Evolutionary conservation across 1,284 basidiomycete genomes (phyloP), one percentile per base, ranked within the genome.

Genomic region (Puccinia brachypodii): DNA sequence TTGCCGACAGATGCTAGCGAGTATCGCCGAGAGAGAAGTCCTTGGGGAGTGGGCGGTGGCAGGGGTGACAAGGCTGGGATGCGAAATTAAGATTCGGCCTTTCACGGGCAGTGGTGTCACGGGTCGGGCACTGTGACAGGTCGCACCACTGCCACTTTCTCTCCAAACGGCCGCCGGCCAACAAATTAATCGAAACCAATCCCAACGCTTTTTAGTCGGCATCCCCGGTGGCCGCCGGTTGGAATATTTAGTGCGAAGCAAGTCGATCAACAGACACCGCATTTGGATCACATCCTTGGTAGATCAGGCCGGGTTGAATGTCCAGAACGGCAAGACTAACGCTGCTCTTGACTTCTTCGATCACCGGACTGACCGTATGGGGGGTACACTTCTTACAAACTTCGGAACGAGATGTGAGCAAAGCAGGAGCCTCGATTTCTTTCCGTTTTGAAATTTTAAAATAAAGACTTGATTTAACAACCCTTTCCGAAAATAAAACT

Each of bases 361-460:
- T 81, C 58, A 75, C 79, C 4, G 79, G 79, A 47, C 58, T 81
- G 47, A 94, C 93, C 7, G 91, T 99, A 85, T 96, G 92, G 91
- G 94, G 91, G 28, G 96, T 99, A 7, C 96, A 98, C 86, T 93
- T 90, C 85, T 90, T 96, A 83, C 96, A 99, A 87, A 88, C 90
- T 62, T 89, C 91, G 85, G 96, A 99, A 87, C 91, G 92, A 79
- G 91, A 95, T 85, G 96, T 95, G 74, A 84, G 88, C 85, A 0
- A 64, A 19, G 40, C 83, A 60, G 4, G 2, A 9, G n/a, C n/a
- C 22, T 56, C 28, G 9, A 14, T 62, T 50, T 14, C 66, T 44
- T 31, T n/a, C n/a, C n/a, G n/a, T n/a, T n/a, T n/a, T n/a, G n/a
- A n/a, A n/a, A n/a, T 28, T 44, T n/a, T 50, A 25, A 33, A 56